These are phyloP conservation scores for Verticillium dahliae DNA, from an alignment of 2,329 filamentous ascomycete species.

Conservation along the genomic window DNA sequence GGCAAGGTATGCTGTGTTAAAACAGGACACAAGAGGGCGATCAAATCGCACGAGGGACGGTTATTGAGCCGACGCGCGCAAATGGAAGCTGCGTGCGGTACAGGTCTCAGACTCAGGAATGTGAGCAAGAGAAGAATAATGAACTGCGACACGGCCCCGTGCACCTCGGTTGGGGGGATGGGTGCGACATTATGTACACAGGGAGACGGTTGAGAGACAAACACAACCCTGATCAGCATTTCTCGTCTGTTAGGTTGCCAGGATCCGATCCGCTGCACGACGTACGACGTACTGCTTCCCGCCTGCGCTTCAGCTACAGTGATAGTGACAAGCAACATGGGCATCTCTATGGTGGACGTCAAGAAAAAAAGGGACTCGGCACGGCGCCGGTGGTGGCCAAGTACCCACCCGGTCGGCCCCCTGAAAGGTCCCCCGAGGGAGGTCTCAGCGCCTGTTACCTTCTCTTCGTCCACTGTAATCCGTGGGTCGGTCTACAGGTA, in stretches of 20 bases:
- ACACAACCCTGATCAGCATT: background rate
- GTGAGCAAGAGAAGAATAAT: background rate
- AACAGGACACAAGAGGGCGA: background rate
- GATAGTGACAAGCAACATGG: background rate
- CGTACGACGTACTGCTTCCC: background rate
- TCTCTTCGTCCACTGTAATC: background rate
- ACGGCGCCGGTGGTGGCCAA: background rate
- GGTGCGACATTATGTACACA: background rate
- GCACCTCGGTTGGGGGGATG: background rate
- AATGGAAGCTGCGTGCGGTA: background rate
- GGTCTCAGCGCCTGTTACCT: background rate
- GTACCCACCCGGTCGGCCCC: background rate
- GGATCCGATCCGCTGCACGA: background rate
- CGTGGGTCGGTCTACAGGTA: background rate
- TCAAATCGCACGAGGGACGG: background rate
- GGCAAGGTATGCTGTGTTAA: background rate
- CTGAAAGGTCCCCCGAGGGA: background rate
- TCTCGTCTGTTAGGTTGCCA: background rate
- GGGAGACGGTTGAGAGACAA: background rate
- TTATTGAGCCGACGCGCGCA: background rate
- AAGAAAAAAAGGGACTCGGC: slow-evolving; percentile 1
- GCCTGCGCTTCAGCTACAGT: background rate
- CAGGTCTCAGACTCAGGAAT: background rate
- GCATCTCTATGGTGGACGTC: slow-evolving; percentile 1
- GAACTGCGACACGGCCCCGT: background rate